phyloP scores from a whole-genome alignment of 805 yeast species.

The Lipomyces mesembrius region DNA sequence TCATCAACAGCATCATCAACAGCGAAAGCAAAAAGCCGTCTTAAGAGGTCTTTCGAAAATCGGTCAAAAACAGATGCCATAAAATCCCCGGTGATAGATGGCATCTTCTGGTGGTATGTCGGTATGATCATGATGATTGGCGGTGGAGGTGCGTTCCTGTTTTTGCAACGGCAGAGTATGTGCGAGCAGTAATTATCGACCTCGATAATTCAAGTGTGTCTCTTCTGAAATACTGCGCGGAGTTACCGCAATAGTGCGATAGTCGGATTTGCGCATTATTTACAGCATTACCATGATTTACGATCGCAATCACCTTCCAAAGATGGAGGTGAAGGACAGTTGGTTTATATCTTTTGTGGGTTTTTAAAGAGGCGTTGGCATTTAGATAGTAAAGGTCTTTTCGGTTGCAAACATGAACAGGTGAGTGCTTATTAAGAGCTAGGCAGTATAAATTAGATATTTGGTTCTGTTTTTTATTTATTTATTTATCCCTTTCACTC shows the following conservation, averaged over 20 bases:
- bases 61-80: constrained; percentile 44
- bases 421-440: not conserved
- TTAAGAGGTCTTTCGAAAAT: constrained; percentile 28
- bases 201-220: not conserved
- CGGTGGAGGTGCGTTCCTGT: constrained; percentile 46
- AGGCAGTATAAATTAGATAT: not conserved
- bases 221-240: not conserved
- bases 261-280: not conserved
- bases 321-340: not conserved
- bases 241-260: not conserved
- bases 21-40: constrained; percentile 5
- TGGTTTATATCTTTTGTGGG: not conserved
- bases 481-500: not conserved
- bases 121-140: constrained; percentile 47
- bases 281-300: not conserved
- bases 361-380: not conserved
- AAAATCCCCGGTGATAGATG: constrained; percentile 42
- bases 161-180: constrained; percentile 21
- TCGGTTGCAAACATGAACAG: not conserved
- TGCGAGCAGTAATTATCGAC: not conserved
- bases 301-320: not conserved
- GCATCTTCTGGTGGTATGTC: constrained; percentile 47
- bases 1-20: constrained; percentile 26
- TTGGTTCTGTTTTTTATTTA: not conserved
- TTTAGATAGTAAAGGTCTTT: not conserved